Conservation (phyloP, 306 rosid species). For the Canavalia gladiata region DNA sequence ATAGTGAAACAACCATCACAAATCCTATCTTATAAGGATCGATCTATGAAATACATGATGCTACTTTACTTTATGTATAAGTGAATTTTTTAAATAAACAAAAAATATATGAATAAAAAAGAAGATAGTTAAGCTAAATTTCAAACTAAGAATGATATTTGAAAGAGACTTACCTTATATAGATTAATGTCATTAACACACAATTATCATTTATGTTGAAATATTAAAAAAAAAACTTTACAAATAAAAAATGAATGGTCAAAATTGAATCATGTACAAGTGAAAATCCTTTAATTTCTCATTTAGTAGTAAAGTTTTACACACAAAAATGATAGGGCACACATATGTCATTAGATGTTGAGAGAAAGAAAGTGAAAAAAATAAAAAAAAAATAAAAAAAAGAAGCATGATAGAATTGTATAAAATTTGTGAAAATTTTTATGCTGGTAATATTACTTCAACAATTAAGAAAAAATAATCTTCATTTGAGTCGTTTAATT, state of each 20-base stretch:
- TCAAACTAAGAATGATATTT: too few species aligned
- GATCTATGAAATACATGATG: too few species aligned
- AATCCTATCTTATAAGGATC: too few species aligned
- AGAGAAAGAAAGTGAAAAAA: too few species aligned
- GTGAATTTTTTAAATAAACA: too few species aligned
- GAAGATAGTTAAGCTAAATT: too few species aligned
- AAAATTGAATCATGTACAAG: neutral
- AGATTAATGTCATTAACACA: too few species aligned
- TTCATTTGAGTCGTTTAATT: constrained; percentile 4
- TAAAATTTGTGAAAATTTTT: neutral
- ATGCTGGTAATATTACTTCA: neutral
- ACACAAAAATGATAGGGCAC: too few species aligned
- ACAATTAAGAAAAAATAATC: neutral
- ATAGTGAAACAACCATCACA: too few species aligned
- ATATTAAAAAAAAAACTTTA: neutral
- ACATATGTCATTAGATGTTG: neutral
- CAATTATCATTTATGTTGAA: neutral
- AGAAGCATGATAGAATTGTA: neutral
- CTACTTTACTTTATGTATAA: too few species aligned
- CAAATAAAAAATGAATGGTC: neutral
- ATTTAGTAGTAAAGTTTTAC: neutral
- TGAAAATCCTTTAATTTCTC: neutral
- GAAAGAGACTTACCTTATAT: too few species aligned
- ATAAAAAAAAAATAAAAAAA: neutral
- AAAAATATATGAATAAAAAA: too few species aligned